Conservation (phyloP, 1,139 yeast genomes). For the Pichia terricola region DNA sequence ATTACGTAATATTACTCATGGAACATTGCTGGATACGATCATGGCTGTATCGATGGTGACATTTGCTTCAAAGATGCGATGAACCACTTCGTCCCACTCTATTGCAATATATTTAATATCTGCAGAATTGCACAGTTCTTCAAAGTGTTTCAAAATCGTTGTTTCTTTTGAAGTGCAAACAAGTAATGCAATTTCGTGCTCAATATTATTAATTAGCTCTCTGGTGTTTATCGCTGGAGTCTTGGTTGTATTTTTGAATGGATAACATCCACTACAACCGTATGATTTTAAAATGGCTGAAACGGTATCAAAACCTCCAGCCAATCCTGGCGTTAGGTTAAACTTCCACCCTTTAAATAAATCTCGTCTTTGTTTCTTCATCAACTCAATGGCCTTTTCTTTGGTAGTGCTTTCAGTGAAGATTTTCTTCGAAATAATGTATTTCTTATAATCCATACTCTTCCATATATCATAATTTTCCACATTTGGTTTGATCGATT, state of each 20-base stretch:
- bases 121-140: slow-evolving; percentile 24
- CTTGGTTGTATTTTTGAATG: slow-evolving; percentile 16
- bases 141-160: slow-evolving; percentile 35
- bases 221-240: neutral
- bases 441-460: slow-evolving; percentile 25
- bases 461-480: slow-evolving; percentile 20
- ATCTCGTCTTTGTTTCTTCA: slow-evolving; percentile 22
- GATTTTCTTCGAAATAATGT: slow-evolving; percentile 16
- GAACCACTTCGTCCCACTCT: slow-evolving; percentile 66
- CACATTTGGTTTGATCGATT: slow-evolving; percentile 23
- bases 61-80: slow-evolving; percentile 38
- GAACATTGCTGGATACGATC: neutral
- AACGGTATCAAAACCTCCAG: slow-evolving; percentile 60
- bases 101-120: slow-evolving; percentile 27
- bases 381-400: slow-evolving; percentile 24
- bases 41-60: neutral
- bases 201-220: neutral
- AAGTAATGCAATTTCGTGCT: slow-evolving; percentile 12
- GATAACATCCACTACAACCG: slow-evolving; percentile 37
- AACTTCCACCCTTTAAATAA: slow-evolving; percentile 40
- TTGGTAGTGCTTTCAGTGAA: slow-evolving; percentile 23
- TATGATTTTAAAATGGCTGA: slow-evolving; percentile 56
- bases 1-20: neutral
- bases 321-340: slow-evolving; percentile 50
- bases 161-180: slow-evolving; percentile 30